A percentile compares a stretch with the other conserved stretches of the same genome.
phyloP scores from a whole-genome alignment of 2,329 filamentous ascomycete genomes.

The Diaporthe vexans region DNA sequence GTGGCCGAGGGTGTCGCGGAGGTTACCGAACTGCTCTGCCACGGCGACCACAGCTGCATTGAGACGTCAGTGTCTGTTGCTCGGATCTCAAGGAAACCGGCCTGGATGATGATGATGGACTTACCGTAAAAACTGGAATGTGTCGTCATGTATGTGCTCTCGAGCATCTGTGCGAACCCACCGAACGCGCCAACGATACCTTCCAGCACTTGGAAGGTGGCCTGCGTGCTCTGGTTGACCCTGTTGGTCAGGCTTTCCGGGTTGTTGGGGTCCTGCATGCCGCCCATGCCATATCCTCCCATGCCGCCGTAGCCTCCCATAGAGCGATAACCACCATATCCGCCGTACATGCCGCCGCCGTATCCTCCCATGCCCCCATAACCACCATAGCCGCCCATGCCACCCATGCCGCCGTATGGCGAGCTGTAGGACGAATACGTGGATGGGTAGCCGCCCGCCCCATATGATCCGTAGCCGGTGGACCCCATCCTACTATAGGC shows the following conservation, averaged over 20 bases:
- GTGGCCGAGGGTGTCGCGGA: slow-evolving; percentile 93
- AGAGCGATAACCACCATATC: slow-evolving; percentile 58
- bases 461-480: slow-evolving; percentile 53
- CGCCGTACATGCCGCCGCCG: slow-evolving; percentile 57
- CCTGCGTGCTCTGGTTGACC: slow-evolving; percentile 94
- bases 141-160: slow-evolving; percentile 99
- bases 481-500: slow-evolving; percentile 75
- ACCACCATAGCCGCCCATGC: slow-evolving; percentile 48
- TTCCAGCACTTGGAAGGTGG: slow-evolving; percentile 98
- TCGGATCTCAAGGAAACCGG: background rate
- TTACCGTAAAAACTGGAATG: slow-evolving; percentile 98
- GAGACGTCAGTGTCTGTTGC: slow-evolving; percentile 24
- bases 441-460: slow-evolving; percentile 57
- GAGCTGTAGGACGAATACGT: slow-evolving; percentile 56
- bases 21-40: slow-evolving; percentile 94
- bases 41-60: slow-evolving; percentile 93
- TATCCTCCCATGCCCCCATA: slow-evolving; percentile 57
- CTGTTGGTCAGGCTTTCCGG: slow-evolving; percentile 95
- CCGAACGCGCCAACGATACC: slow-evolving; percentile 97
- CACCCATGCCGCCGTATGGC: slow-evolving; percentile 58
- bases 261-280: slow-evolving; percentile 79
- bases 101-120: slow-evolving; percentile 50
- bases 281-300: slow-evolving; percentile 57
- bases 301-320: slow-evolving; percentile 56
- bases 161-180: slow-evolving; percentile 98